phyloP scores from a whole-genome alignment of 2,329 filamentous ascomycete species.

The Dothideomycetes sp. region DNA sequence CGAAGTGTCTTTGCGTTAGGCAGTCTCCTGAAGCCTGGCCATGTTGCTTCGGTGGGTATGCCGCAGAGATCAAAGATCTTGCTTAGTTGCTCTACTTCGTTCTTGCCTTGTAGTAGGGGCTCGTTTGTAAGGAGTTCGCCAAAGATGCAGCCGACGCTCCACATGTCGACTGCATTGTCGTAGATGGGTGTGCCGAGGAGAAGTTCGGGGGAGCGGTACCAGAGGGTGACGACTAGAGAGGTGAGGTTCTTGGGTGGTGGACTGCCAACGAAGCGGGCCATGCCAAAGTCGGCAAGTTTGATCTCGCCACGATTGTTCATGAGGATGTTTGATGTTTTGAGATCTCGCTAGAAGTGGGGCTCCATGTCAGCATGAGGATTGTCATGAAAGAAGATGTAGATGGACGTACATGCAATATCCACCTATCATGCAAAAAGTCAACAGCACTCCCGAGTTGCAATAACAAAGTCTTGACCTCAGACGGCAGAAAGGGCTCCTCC shows the following conservation, averaged over 20 bases:
- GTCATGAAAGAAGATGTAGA: not conserved
- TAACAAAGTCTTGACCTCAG: conserved; percentile 84
- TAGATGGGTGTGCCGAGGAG: conserved; percentile 73
- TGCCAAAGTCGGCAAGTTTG: conserved; percentile 96
- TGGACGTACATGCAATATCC: conserved; percentile 55
- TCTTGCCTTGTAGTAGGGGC: conserved; percentile 75
- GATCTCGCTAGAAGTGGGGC: conserved; percentile 51
- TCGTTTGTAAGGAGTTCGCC: conserved; percentile 78
- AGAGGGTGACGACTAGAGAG: conserved; percentile 88
- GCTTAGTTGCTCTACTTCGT: conserved; percentile 82
- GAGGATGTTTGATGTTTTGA: conserved; percentile 88
- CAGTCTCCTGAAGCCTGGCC: conserved; percentile 78
- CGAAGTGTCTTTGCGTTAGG: conserved; percentile 76
- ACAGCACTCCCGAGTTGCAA: conserved; percentile 72
- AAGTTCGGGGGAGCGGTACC: conserved; percentile 90
- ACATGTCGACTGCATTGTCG: conserved; percentile 73
- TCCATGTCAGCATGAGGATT: not conserved
- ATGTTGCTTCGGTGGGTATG: conserved; percentile 67
- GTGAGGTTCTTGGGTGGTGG: conserved; percentile 67
- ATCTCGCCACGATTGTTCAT: conserved; percentile 91
- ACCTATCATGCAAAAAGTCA: conserved; percentile 75
- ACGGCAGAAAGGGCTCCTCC: conserved; percentile 84
- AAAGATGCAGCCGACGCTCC: conserved; percentile 94
- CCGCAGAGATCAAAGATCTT: conserved; percentile 86
- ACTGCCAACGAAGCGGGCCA: conserved; percentile 81